These are phyloP conservation scores for Chaetomium globosum DNA, from an alignment of 2,329 filamentous ascomycete genomes.

Conservation along the genomic window DNA sequence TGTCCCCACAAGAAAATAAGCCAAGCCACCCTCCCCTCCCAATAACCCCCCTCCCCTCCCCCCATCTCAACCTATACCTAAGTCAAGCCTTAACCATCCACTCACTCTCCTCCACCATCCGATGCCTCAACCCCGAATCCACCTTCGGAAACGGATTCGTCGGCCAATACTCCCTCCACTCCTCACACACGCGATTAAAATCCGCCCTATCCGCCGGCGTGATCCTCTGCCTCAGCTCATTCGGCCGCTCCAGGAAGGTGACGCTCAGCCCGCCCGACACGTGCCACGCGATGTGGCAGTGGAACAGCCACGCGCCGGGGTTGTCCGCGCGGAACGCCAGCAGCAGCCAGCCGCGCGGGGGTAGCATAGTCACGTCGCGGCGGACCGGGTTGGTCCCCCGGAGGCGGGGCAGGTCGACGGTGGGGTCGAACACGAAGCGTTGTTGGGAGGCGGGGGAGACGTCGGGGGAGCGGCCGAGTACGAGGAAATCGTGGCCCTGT, in stretches of 20 bases:
- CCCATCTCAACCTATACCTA: background rate
- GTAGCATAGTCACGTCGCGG: constrained; percentile 53
- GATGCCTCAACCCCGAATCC: constrained; percentile 33
- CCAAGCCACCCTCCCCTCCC: background rate
- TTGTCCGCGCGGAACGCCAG: constrained; percentile 55
- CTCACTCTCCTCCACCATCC: constrained; percentile 35
- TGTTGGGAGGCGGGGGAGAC: constrained; percentile 25
- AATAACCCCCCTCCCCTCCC: no score
- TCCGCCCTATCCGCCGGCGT: constrained; percentile 28
- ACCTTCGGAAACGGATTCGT: constrained; percentile 34
- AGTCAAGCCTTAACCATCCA: constrained; percentile 21
- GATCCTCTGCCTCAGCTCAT: constrained; percentile 29
- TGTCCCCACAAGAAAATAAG: no score
- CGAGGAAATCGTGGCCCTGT: constrained; percentile 44
- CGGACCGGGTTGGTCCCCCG: constrained; percentile 49
- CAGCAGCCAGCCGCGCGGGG: constrained; percentile 49
- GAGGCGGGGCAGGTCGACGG: constrained; percentile 39
- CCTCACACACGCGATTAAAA: constrained; percentile 37
- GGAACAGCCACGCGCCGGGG: constrained; percentile 54
- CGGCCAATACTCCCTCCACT: constrained; percentile 35
- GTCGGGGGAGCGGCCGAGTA: constrained; percentile 41
- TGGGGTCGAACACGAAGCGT: constrained; percentile 37
- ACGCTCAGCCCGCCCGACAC: constrained; percentile 53
- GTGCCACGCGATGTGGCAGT: constrained; percentile 57
- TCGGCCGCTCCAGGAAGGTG: constrained; percentile 51